Evolutionary conservation across 208 protist species (phyloP), one percentile per base, ranked within the genome.

Genomic region (Jaenimonas drosophilae): DNA sequence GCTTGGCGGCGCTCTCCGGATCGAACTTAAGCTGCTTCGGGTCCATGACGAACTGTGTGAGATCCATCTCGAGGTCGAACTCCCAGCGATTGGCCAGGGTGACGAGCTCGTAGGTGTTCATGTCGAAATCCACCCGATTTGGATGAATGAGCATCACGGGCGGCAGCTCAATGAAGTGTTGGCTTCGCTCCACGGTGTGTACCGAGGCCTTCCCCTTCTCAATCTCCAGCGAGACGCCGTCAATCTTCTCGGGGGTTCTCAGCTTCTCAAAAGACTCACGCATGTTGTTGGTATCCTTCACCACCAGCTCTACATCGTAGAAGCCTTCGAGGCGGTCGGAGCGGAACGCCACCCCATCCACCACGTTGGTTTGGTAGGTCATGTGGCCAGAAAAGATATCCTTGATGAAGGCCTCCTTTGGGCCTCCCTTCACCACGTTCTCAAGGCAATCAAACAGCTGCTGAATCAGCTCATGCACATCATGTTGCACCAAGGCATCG

Each of bases 101-200:
- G n/a, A 77, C 53, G 0, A 77, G 54, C 33, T 75, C 58, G 31
- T 73, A 74, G 6, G 69, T 89, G 36, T 81, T 61, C 56, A 74
- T 74, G 49, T 91, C 80, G 55, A 88, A 96, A 9, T 68, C 73
- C 11, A 79, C 89, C 25, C 91, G 81, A 42, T 93, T 94, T 3
- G 89, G 81, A 49, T 95, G 86, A 21, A 96, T 55, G n/a, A 88
- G 52, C 4, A 97, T 67, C 43, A 97, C 85, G 17, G 76, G 85
- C 4, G 89, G 89, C 21, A 92, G 70, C 20, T 72, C 49, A 0
- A 72, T 41, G 49, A 95, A 89, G 29, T 55, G 58, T 46, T 72
- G 65, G 2, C 58, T 80, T 31, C 88, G 78, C 31, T 94, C 77
- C 38, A 91, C 74, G 17, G 64, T 81, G 53, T 89, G 74, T 19